Evolutionary conservation across 495 filamentous ascomycete species (phyloP), one percentile per base, ranked within the genome.

Genomic region (Alectoria sarmentosa): DNA sequence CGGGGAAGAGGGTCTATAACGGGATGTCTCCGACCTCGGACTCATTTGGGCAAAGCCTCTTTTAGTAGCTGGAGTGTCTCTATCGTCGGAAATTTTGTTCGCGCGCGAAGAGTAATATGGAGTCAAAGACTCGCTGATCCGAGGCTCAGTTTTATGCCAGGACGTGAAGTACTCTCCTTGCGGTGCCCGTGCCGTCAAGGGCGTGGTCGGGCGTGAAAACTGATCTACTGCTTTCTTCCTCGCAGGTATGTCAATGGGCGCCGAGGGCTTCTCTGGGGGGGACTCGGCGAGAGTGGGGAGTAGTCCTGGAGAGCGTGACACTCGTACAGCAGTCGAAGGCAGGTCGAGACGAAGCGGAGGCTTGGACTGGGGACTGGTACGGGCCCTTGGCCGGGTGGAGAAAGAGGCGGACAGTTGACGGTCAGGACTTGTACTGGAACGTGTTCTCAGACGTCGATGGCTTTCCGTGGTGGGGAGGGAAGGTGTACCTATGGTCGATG

Each of bases 121-220:
- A 6, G 36, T 65, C 34, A 65, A 49, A n/a, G 63, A 65, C 41
- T 65, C 38, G 57, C 57, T 65, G 42, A 60, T 65, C 23, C 49
- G 38, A 36, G 36, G 62, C 26, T 56, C 37, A 44, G 9, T 3
- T 32, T 58, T 58, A 10, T 42, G 62, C 49, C 54, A 42, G 28
- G 37, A 30, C 54, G 41, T 42, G 15, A 60, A 59, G 34, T 59
- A 60, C 15, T 59, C 8, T 32, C 57, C 56, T 30, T 55, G 56
- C 34, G 63, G 63, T 56, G 42, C 63, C 21, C 63, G 42, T 19
- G 63, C 63, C 34, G 63, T 65, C 56, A 65, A 65, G 19, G 63
- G 63, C 15, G 63, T 65, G 21, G 42, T 56, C n/a, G 63, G 55
- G 32, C 55, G 63, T 52, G 63, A 65, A 21, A 57, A n/a, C 41